Evolutionary conservation across 2,329 filamentous ascomycete species (phyloP).

Genomic region (Neonectria neomacrospora): DNA sequence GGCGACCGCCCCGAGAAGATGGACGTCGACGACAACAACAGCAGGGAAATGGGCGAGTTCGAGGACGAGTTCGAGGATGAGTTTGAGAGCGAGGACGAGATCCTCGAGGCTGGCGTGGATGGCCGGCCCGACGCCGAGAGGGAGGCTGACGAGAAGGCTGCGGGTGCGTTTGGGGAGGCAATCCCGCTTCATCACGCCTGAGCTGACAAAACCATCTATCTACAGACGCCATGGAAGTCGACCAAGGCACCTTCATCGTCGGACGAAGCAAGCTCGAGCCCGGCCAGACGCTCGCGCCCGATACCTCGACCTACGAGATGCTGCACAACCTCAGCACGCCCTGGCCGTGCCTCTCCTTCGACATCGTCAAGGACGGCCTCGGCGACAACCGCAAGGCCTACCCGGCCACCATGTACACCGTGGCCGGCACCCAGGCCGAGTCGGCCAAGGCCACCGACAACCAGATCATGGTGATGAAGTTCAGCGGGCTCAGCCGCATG

Average conservation of each 20-base stretch:
- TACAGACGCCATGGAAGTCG: constrained; percentile 86
- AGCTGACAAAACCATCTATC: constrained; percentile 4
- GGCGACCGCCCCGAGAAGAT: constrained; percentile 71
- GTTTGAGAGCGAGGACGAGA: constrained; percentile 89
- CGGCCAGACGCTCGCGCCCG: constrained; percentile 90
- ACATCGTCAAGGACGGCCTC: constrained; percentile 85
- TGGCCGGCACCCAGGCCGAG: constrained; percentile 94
- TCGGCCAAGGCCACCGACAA: constrained; percentile 81
- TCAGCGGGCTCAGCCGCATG: constrained; percentile 91
- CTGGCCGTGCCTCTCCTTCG: constrained; percentile 97
- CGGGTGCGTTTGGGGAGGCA: constrained; percentile 44
- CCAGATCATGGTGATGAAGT: constrained; percentile 94
- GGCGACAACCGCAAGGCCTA: constrained; percentile 93
- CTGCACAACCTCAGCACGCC: constrained; percentile 92
- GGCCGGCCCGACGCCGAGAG: constrained; percentile 91
- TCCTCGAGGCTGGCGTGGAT: constrained; percentile 93
- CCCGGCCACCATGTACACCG: constrained; percentile 93
- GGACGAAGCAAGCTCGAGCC: constrained; percentile 91
- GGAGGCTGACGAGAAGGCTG: constrained; percentile 81
- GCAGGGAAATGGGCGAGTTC: constrained; percentile 73
- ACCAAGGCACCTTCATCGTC: constrained; percentile 95
- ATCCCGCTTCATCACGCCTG: background rate
- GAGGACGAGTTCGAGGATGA: constrained; percentile 96
- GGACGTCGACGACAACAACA: constrained; percentile 73
- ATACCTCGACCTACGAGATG: constrained; percentile 97